Base-by-base conservation (phyloP, 1,284 basidiomycete genomes). In the Moniliella sp. region DNA sequence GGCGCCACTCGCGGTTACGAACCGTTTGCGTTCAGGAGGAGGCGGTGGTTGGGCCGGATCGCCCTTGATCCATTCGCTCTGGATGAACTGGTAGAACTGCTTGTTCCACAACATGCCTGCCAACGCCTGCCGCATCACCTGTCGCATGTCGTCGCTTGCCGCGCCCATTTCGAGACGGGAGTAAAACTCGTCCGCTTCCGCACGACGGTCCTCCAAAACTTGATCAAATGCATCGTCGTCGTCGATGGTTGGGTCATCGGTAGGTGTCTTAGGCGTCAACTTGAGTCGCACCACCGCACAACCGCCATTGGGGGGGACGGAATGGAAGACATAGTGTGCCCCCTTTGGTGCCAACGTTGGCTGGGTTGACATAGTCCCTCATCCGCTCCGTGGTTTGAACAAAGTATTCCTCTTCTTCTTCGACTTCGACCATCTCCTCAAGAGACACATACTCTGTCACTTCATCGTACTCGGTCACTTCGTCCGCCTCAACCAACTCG, bases 91-190 rank as follows among this genome's bases (percentile, higher is more conserved):
- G 65, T 94, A 97, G 64, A 75, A 83, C 55, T 94, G 88, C 66
- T 94, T 97, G 34, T 80, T 88, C 66, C 88, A 94, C 33, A 97
- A 65, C 88, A 97, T 94, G n/a, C 88, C 88, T 14, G 74, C 75
- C 19, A 94, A 65, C n/a, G 84, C 88, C 62, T 94, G 88, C 38
- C 88, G 70, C 82, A 84, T 91, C 53, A 97, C 79, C 62, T 86
- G 84, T 60, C 75, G 75, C 57, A 94, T 67, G 64, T 97, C 88
- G 40, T 91, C 83, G 43, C 71, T 78, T 54, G 88, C 75, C 8
- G 77, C 73, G 3, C 45, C 46, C 25, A 36, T 40, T 31, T 75
- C 73, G 36, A 94, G 69, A 10, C 72, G 69, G 32, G 70, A 67
- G 64, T 93, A 97, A 60, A 97, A 97, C 62, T 97, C 88, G 61